Percentiles rank a stretch among this genome's conserved stretches.
These are phyloP conservation scores for Flammula alnicola DNA, from an alignment of 1,284 basidiomycete genomes.

Conservation along the genomic window DNA sequence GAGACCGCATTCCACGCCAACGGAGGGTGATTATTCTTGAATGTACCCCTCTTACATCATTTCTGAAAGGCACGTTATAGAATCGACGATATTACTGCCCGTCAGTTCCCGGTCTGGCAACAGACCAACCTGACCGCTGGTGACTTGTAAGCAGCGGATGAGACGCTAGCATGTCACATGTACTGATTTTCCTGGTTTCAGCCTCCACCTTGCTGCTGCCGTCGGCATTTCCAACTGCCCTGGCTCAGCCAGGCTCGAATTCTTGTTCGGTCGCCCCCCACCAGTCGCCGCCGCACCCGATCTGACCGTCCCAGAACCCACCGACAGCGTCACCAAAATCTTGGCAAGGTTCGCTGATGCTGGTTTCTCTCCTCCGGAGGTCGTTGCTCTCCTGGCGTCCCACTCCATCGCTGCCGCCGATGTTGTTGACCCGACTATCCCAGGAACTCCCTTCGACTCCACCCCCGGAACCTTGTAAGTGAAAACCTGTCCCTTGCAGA, in stretches of 20 bases:
- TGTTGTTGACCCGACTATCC: slow-evolving; percentile 26
- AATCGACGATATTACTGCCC: slow-evolving; percentile 36
- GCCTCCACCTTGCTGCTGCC: slow-evolving; percentile 41
- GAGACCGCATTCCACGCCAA: slow-evolving; percentile 39
- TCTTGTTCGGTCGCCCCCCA: slow-evolving; percentile 39
- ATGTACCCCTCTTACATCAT: too few relatives aligned
- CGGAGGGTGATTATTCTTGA: slow-evolving; percentile 26
- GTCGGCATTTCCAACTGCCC: slow-evolving; percentile 42
- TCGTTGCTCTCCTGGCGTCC: slow-evolving; percentile 41
- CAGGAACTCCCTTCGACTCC: slow-evolving; percentile 39
- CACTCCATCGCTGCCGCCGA: slow-evolving; percentile 29
- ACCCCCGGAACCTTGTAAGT: slow-evolving; percentile 20
- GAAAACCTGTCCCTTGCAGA: too few relatives aligned
- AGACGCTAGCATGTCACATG: too few relatives aligned
- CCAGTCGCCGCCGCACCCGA: slow-evolving; percentile 39
- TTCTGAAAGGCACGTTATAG: too few relatives aligned
- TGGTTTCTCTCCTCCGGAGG: slow-evolving; percentile 38
- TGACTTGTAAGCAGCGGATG: slow-evolving; percentile 36
- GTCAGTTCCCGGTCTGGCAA: slow-evolving; percentile 30
- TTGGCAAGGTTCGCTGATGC: slow-evolving; percentile 41
- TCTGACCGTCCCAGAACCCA: slow-evolving; percentile 40
- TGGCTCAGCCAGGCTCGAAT: slow-evolving; percentile 37
- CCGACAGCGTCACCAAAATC: slow-evolving; percentile 38
- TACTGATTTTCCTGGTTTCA: too few relatives aligned
- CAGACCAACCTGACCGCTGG: slow-evolving; percentile 29